Evolutionary conservation across 1,139 yeast species (phyloP).

Genomic region (Pichia sp.): DNA sequence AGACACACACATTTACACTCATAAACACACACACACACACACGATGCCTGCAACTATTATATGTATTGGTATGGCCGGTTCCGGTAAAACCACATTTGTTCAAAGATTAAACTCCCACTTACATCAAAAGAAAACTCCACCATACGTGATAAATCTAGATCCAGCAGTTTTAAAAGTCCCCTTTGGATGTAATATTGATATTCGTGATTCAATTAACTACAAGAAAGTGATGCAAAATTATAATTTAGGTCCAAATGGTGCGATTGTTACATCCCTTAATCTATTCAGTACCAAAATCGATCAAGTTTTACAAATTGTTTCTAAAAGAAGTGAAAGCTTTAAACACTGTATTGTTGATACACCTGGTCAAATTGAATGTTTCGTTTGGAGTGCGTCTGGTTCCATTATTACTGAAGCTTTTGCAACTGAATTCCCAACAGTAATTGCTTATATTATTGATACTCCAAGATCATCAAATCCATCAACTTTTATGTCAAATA

Average conservation of each 20-base stretch:
- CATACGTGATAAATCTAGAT: conserved; percentile 88
- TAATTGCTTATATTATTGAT: conserved; percentile 91
- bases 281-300: conserved; percentile 92
- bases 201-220: conserved; percentile 92
- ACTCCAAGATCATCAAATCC: conserved; percentile 94
- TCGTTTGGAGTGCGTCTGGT: conserved; percentile 96
- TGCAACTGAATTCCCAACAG: conserved; percentile 94
- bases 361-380: conserved; percentile 98
- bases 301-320: conserved; percentile 82
- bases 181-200: conserved; percentile 90
- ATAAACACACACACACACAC: background rate
- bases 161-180: conserved; percentile 95
- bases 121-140: conserved; percentile 63
- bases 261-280: conserved; percentile 91
- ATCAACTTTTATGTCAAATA: conserved; percentile 94
- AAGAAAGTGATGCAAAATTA: conserved; percentile 92
- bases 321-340: conserved; percentile 62
- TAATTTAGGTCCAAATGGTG: conserved; percentile 95
- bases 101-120: conserved; percentile 88
- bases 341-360: conserved; percentile 86
- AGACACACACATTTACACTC: too few relatives aligned
- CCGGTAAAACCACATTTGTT: conserved; percentile 97
- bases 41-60: conserved; percentile 53
- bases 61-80: conserved; percentile 96
- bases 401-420: conserved; percentile 94